Evolutionary conservation across 768 basidiomycete species (phyloP), one percentile per base, ranked within the genome.

Genomic region (Melanogaster broomeanus): DNA sequence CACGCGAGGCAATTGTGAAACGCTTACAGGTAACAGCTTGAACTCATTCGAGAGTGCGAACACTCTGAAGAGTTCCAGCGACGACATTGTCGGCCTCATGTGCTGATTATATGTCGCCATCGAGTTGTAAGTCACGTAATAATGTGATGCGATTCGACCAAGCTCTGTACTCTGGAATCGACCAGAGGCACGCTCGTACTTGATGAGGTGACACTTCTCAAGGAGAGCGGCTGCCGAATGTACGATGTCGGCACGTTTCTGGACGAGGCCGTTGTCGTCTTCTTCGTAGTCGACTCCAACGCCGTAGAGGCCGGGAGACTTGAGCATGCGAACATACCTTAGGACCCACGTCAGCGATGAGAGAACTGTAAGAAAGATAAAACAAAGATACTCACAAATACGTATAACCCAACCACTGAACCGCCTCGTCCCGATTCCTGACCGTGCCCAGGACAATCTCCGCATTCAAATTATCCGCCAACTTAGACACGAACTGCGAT

Each of bases 101-200:
- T 98, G 93, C 64, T 96, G 90, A 69, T 97, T 97, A 70, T 98
- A 99, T 0, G 87, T 88, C 62, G 91, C 84, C 97, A 99, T 99
- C 50, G 93, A 96, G 60, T 85, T 85, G 68, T 98, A 88, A 0
- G 93, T 90, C 55, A 99, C 90, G 65, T 98, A 98, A 68, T 93
- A 98, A 66, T 98, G 88, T 11, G 91, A 94, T 0, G 94, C 93
- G 58, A 98, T 98, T 6, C 90, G 80, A 13, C 96, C 95, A 2
- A 98, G 79, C 65, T 98, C 96, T 4, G 93, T 95, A 57, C 87
- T 88, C 60, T 92, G 90, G 80, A 99, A 93, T 16, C 88, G 77
- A 6, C 96, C 96, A 1, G 85, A 82, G 3, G 85, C 74, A 4
- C 95, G 83, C 63, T 98, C 94, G 66, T 99, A 99, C 67, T 95